Conservation (phyloP, 202 grass and related monocot species). For the Carex sylvatica region DNA sequence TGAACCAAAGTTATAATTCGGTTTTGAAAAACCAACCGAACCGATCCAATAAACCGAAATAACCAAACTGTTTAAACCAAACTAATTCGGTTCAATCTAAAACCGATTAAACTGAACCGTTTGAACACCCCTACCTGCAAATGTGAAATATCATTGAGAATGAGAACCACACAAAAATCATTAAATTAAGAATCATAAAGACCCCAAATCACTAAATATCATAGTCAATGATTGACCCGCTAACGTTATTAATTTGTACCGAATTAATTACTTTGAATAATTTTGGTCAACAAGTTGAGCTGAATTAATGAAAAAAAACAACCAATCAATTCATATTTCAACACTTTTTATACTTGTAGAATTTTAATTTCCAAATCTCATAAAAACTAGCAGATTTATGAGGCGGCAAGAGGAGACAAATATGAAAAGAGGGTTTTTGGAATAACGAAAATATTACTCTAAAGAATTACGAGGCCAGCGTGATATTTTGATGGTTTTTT, state of each 20-base stretch:
- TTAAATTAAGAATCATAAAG: background rate
- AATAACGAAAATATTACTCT: background rate
- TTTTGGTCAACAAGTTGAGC: background rate
- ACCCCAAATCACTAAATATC: background rate
- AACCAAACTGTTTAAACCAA: too few relatives aligned
- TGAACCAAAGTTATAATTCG: too few relatives aligned
- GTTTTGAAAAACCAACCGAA: too few relatives aligned
- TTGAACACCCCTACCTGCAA: too few relatives aligned
- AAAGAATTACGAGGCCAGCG: background rate
- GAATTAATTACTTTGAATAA: background rate
- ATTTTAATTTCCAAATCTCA: background rate
- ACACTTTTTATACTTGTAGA: background rate
- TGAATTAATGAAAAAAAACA: background rate
- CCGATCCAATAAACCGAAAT: too few relatives aligned
- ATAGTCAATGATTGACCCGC: background rate
- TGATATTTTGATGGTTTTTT: background rate
- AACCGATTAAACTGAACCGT: too few relatives aligned
- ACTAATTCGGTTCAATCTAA: too few relatives aligned
- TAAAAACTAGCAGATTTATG: too few relatives aligned
- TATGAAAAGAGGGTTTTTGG: background rate
- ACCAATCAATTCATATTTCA: background rate
- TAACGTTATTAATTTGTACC: background rate
- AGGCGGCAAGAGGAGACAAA: too few relatives aligned
- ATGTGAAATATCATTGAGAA: background rate
- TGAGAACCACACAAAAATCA: background rate